Percentiles rank a stretch among this genome's conserved stretches.
Conservation (phyloP, 2,329 filamentous ascomycete genomes). For the Colletotrichum liaoningense region DNA sequence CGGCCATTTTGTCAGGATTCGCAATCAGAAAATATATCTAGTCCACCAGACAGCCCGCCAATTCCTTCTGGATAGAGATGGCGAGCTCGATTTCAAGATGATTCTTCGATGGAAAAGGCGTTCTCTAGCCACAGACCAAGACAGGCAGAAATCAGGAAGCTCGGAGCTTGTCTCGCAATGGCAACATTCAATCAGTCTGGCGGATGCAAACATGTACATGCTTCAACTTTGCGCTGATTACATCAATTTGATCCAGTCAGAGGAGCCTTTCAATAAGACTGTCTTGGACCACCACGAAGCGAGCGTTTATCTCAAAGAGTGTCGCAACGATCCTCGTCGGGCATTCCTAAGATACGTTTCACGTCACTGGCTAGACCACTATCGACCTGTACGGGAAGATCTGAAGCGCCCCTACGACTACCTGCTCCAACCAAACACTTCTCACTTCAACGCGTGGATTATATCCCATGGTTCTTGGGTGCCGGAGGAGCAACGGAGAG, state of each 20-base stretch:
- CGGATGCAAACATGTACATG: background rate
- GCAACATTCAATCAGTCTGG: background rate
- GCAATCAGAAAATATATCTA: background rate
- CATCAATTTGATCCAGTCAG: background rate
- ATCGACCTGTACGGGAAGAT: background rate
- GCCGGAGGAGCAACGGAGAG: background rate
- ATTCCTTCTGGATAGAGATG: background rate
- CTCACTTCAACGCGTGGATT: background rate
- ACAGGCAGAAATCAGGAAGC: too few relatives aligned
- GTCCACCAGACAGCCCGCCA: background rate
- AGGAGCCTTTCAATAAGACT: background rate
- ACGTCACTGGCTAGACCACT: background rate
- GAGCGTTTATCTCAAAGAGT: background rate
- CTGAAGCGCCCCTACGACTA: background rate
- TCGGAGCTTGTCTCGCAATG: background rate
- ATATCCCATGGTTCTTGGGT: background rate
- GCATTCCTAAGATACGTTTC: background rate
- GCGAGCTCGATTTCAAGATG: rapidly evolving
- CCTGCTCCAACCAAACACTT: background rate
- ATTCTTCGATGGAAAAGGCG: too few relatives aligned
- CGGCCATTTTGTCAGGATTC: background rate
- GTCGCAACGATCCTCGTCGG: background rate
- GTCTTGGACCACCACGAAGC: background rate
- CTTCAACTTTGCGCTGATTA: background rate
- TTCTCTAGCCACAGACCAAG: too few relatives aligned